Conservation (phyloP, 2,329 filamentous ascomycete species). For the Orbilia blumenaviensis region DNA sequence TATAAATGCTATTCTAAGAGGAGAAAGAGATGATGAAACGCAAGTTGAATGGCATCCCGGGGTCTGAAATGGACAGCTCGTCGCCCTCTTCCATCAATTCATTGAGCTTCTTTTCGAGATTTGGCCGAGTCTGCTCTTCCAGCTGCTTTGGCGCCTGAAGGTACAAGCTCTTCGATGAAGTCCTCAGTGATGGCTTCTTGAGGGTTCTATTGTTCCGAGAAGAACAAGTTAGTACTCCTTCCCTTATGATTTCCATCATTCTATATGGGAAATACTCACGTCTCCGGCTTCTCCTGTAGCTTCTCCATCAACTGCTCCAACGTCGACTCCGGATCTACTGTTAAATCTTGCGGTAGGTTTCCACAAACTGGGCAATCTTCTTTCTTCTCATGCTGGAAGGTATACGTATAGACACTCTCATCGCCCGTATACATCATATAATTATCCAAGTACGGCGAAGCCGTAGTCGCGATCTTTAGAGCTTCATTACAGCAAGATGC, state of each 20-base stretch:
- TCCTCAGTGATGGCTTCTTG: constrained; percentile 88
- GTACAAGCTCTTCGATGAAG: constrained; percentile 84
- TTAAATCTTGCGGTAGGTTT: constrained; percentile 77
- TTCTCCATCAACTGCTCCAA: constrained; percentile 86
- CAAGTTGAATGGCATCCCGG: constrained; percentile 57
- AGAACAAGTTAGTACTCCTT: background rate
- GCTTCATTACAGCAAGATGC: constrained; percentile 97
- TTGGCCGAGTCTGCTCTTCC: constrained; percentile 83
- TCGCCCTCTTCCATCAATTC: constrained; percentile 83
- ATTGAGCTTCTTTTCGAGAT: constrained; percentile 78
- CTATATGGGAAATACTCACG: constrained; percentile 61
- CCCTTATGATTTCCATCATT: background rate
- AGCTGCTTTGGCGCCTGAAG: constrained; percentile 84
- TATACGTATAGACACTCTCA: constrained; percentile 95
- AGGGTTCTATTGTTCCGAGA: constrained; percentile 61
- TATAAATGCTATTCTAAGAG: background rate
- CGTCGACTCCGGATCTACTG: constrained; percentile 75
- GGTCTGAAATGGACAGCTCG: constrained; percentile 76
- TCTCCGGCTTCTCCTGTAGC: constrained; percentile 81
- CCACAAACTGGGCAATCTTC: constrained; percentile 95
- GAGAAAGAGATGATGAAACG: constrained; percentile 56
- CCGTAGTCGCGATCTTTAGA: constrained; percentile 86
- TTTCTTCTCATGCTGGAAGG: constrained; percentile 93
- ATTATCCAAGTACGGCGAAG: constrained; percentile 84
- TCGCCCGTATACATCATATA: constrained; percentile 99